Base-by-base conservation (phyloP, 2,329 filamentous ascomycete species). In the Aspergillus sp. region DNA sequence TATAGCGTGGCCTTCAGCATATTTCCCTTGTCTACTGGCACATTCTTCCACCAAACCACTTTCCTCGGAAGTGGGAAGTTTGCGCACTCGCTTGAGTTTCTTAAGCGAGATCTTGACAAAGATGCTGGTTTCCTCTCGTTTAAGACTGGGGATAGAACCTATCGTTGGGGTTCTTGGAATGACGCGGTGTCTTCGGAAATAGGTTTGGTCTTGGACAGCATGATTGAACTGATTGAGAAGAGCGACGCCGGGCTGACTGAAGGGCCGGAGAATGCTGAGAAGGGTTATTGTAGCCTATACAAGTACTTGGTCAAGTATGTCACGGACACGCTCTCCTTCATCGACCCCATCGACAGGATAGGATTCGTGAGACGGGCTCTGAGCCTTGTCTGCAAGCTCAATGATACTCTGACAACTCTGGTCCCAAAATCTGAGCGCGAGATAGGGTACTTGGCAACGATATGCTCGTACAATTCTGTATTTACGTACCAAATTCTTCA, bases 31-130 rank as follows among this genome's bases (percentile, higher is more conserved):
- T 74, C 73, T 8, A 62, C 76, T 6, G 84, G 81, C 1, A 85
- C 82, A 0, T 86, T 80, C 66, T 87, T 87, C 62, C 82, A 84
- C 62, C 72, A 80, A 47, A 78, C 75, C 49, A 86, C 84, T 4
- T 84, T 88, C 61, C 76, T 88, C 59, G 85, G 86, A 27, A 84
- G 83, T 64, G 84, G 83, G 3, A 81, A 83, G 25, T 80, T 88
- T 50, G 68, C 72, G 15, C 77, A 75, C 38, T 80, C 80, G 38
- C 64, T 87, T 5, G 63, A 72, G 10, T 17, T 82, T 10, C 53
- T 58, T 19, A 64, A 70, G 6, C 73, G 81, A 42, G 70, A 83
- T 63, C 61, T 86, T 25, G 80, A 84, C 61, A 66, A 71, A 30
- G 66, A 70, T 52, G 70, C 71, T 39, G 78, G 80, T 13, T 69